phyloP scores from a whole-genome alignment of 805 yeast species.

The Spathaspora arborariae region DNA sequence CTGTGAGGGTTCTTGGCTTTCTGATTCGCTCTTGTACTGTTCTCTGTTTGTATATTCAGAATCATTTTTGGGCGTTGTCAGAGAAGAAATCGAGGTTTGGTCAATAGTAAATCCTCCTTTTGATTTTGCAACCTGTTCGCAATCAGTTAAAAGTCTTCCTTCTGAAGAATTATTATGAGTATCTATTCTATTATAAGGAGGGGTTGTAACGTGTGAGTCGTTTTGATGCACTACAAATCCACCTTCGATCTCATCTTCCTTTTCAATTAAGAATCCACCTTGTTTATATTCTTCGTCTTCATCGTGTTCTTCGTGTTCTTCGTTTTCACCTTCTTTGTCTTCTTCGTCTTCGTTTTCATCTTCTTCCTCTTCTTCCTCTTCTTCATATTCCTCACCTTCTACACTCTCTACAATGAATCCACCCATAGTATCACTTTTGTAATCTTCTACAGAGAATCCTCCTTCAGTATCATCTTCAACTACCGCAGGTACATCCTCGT shows the following conservation, averaged over 20 bases:
- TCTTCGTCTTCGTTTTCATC: background rate
- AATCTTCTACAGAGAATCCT: background rate
- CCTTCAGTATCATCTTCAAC: background rate
- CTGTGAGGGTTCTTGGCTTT: background rate
- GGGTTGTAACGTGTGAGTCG: too few relatives aligned
- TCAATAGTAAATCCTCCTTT: too few relatives aligned
- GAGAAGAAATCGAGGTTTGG: too few relatives aligned
- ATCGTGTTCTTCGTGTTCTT: slow-evolving; percentile 23
- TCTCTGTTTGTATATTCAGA: background rate
- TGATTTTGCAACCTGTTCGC: too few relatives aligned
- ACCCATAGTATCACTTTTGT: background rate
- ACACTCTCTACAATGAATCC: background rate
- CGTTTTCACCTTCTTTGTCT: background rate
- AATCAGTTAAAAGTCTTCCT: too few relatives aligned
- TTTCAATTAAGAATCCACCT: too few relatives aligned
- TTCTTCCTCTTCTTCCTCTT: background rate
- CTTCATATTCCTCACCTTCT: slow-evolving; percentile 19
- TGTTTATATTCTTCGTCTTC: slow-evolving; percentile 27
- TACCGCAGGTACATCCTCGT: background rate
- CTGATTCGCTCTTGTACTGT: background rate
- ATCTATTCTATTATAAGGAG: too few relatives aligned
- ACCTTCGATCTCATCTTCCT: background rate
- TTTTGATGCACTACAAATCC: too few relatives aligned
- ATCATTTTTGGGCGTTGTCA: background rate
- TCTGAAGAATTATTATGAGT: too few relatives aligned